Percentiles rank a stretch among this genome's conserved stretches.
Evolutionary conservation across 2,329 filamentous ascomycete species (phyloP).

Genomic region (Pseudogymnoascus sp.): DNA sequence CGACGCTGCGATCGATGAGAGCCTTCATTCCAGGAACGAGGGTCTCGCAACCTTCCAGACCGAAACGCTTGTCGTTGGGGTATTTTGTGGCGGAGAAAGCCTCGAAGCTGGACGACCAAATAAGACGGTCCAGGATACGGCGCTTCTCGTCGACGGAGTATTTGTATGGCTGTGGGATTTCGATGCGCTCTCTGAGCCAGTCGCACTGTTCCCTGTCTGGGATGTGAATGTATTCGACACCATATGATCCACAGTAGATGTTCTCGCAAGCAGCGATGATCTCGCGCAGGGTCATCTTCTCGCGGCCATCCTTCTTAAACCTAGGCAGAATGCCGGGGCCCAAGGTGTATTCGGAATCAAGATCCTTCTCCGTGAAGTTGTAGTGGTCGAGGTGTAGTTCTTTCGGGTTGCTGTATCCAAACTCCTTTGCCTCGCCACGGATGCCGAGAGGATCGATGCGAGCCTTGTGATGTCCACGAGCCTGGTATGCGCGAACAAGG

Average conservation of each 20-base stretch:
- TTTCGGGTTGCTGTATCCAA: slow-evolving; percentile 80
- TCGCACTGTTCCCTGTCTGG: slow-evolving; percentile 96
- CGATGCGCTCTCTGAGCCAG: slow-evolving; percentile 91
- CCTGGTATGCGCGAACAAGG: slow-evolving; percentile 93
- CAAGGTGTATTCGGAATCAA: slow-evolving; percentile 84
- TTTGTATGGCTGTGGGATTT: slow-evolving; percentile 90
- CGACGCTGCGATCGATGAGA: slow-evolving; percentile 93
- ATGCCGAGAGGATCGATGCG: slow-evolving; percentile 95
- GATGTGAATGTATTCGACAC: slow-evolving; percentile 98
- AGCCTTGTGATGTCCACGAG: slow-evolving; percentile 95
- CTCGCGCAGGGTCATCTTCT: slow-evolving; percentile 95
- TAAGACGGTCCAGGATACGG: slow-evolving; percentile 90
- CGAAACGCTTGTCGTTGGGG: slow-evolving; percentile 99
- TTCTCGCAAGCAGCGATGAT: slow-evolving; percentile 90
- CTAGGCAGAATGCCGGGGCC: slow-evolving; percentile 91
- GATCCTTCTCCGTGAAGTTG: slow-evolving; percentile 86
- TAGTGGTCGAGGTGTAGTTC: slow-evolving; percentile 92
- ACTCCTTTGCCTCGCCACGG: slow-evolving; percentile 73
- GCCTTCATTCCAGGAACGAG: slow-evolving; percentile 99
- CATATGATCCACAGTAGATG: slow-evolving; percentile 96
- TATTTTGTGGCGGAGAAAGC: slow-evolving; percentile 93
- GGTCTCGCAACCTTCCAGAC: slow-evolving; percentile 93
- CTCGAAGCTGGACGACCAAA: slow-evolving; percentile 98
- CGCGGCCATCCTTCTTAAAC: slow-evolving; percentile 78
- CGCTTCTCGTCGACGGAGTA: slow-evolving; percentile 98